Base-by-base conservation (phyloP, 768 basidiomycete species). In the Termitomyces sp. region DNA sequence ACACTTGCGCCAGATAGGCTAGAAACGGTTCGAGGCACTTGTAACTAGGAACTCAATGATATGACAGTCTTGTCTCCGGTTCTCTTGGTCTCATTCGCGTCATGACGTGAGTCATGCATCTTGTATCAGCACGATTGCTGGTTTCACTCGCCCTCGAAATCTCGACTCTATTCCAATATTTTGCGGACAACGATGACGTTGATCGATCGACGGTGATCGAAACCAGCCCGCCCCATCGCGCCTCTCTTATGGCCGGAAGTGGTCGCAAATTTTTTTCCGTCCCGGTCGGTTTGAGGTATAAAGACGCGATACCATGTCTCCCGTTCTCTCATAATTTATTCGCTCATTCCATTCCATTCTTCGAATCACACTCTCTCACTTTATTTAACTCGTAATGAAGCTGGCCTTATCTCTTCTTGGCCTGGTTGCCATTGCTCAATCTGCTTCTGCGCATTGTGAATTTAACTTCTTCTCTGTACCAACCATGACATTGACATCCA, bases 301-400 rank as follows among this genome's bases (percentile, higher is more conserved):
- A 54, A 54, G n/a, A 32, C 20, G 43, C 53, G 13, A 33, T 35
- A 18, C 14, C 5, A 32, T 46, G 42, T 7, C 18, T 22, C 4
- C 18, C 10, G 20, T 45, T 32, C 8, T 20, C 20, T 22, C 56
- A 51, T 49, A 32, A 12, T 44, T 26, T 24, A 24, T 9, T 43
- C 32, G 7, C 48, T 40, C 38, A 18, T 1, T 36, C 18, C 42
- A 4, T 49, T 51, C 18, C 42, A 7, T 49, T 51, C 28, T 38
- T 57, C 28, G 32, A 35, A 35, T 14, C 55, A 57, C 59, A 43
- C 50, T 57, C 40, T 45, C 47, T 54, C 36, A 42, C 22, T 24
- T 30, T 45, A 46, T 57, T 16, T 8, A 2, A 57, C 36, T 20
- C 24, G 49, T 35, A 45, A 70, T 70, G 69, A 69, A 69, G 63